Evolutionary conservation across 1,139 yeast genomes (phyloP).

Genomic region (Taiozyma sp.): DNA sequence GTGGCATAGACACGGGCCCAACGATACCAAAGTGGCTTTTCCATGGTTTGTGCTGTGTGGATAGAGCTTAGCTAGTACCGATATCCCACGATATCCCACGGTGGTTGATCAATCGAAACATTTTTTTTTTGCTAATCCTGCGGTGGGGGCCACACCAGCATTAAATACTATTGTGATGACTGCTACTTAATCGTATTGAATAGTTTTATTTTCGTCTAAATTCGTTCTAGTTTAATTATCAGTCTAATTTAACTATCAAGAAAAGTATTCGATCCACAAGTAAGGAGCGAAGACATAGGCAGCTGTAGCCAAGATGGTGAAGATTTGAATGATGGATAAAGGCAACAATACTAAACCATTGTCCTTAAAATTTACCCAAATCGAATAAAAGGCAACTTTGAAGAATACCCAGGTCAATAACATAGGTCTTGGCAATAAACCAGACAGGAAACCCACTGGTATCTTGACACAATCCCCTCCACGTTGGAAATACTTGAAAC

Average conservation of each 20-base stretch:
- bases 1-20: conserved; percentile 61
- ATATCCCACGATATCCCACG: not conserved
- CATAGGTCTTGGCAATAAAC: conserved; percentile 73
- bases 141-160: not conserved
- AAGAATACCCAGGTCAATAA: conserved; percentile 80
- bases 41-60: conserved; percentile 21
- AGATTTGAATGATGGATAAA: conserved; percentile 63
- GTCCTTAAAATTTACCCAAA: conserved; percentile 61
- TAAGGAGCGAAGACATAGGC: conserved; percentile 75
- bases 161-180: not conserved
- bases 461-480: conserved; percentile 80
- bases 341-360: conserved; percentile 72
- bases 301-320: conserved; percentile 71
- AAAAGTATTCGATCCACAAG: conserved; percentile 39
- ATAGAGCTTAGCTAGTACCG: not conserved
- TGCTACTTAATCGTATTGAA: too few species aligned
- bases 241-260: conserved; percentile 13
- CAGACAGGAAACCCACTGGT: conserved; percentile 83
- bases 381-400: conserved; percentile 82
- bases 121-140: conserved; percentile 7
- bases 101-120: conserved; percentile 3
- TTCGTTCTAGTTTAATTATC: not conserved
- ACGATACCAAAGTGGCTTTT: conserved; percentile 45
- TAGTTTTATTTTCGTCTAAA: not conserved
- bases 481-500: conserved; percentile 76